Conservation (phyloP, 192 early-diverging fungal genomes). For the Pilaira anomala region DNA sequence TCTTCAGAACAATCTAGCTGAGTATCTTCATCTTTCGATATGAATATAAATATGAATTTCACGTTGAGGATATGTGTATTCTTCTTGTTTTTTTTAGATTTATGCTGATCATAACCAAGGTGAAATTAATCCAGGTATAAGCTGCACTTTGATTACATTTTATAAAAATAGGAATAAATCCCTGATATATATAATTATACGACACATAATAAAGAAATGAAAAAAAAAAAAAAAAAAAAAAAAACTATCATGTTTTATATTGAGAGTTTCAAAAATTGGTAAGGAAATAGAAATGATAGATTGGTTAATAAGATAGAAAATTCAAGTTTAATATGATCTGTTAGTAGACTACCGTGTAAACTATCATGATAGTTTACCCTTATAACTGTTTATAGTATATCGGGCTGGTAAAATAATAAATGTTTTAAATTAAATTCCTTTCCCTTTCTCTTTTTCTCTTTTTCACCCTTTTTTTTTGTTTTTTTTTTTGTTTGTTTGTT, state of each 20-base stretch:
- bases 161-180: constrained; percentile 60
- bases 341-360: constrained; percentile 33
- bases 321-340: constrained; percentile 59
- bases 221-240: no score
- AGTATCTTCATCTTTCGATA: constrained; percentile 38
- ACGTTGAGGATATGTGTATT: constrained; percentile 20
- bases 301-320: constrained; percentile 55
- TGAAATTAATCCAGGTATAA: constrained; percentile 51
- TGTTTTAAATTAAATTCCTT: not conserved
- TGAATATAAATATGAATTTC: no score
- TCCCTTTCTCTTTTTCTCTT: not conserved
- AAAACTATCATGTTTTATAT: no score
- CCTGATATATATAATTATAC: constrained; percentile 53
- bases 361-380: not conserved
- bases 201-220: no score
- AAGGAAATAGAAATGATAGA: constrained; percentile 51
- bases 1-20: constrained; percentile 84
- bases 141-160: constrained; percentile 31
- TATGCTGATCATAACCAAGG: constrained; percentile 64
- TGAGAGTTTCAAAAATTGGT: no score
- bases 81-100: constrained; percentile 48
- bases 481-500: not conserved
- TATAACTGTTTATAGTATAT: not conserved
- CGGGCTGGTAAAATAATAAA: not conserved
- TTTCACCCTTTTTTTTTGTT: not conserved